A percentile compares a stretch with the other conserved stretches of the same genome.
phyloP scores from a whole-genome alignment of 2,329 filamentous ascomycete genomes.

The Fusarium anguioides region DNA sequence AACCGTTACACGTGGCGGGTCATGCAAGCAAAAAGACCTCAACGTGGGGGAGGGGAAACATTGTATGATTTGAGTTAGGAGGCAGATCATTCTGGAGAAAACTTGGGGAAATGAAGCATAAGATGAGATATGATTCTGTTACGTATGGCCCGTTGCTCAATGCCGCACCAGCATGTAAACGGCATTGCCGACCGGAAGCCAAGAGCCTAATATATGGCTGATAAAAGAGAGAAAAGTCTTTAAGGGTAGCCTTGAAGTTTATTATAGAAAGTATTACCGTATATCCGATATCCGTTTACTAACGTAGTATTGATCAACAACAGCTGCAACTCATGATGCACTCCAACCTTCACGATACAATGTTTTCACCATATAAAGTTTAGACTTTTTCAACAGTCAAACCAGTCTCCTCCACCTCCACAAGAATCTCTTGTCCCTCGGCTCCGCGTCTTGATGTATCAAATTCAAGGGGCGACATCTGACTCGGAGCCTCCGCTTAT shows the following conservation, averaged over 20 bases:
- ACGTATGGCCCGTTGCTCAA: neutral
- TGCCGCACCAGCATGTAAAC: neutral
- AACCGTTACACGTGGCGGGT: neutral
- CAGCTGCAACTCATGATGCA: neutral
- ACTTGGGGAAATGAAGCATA: conserved; percentile 18
- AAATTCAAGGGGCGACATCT: conserved; percentile 26
- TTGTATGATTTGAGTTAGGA: neutral
- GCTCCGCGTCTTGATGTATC: neutral
- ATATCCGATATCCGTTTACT: neutral
- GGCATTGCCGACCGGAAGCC: neutral
- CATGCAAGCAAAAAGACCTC: neutral
- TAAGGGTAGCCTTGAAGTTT: neutral
- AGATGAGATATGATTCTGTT: neutral
- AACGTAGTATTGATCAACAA: neutral
- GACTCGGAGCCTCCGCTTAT: conserved; percentile 31
- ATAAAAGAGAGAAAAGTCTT: neutral
- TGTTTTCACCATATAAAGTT: neutral
- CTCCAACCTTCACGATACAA: too few species aligned
- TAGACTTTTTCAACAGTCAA: neutral
- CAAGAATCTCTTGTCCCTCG: neutral
- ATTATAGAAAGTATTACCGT: neutral
- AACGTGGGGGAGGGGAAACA: conserved; percentile 8
- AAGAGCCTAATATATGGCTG: neutral
- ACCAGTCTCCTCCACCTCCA: neutral
- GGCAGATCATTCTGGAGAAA: conserved; percentile 25